phyloP scores from a whole-genome alignment of 129 eudicot species.

The Saposhnikovia divaricata region DNA sequence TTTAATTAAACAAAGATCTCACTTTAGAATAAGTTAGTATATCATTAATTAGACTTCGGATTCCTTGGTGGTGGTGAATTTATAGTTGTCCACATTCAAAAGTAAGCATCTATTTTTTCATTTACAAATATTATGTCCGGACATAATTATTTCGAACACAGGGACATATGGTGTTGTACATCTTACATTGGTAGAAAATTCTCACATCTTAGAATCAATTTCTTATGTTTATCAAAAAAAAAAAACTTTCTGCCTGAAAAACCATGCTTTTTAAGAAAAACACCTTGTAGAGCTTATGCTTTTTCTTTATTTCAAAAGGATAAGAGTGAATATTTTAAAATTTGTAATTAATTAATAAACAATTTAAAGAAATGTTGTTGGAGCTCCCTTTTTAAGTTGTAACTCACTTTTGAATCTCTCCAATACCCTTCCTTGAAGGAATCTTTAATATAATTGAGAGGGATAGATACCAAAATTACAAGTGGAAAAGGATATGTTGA shows the following conservation, averaged over 20 bases:
- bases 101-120: neutral
- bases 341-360: no score
- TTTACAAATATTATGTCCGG: neutral
- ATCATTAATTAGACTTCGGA: no score
- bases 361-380: neutral
- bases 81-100: neutral
- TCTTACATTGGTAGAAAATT: neutral
- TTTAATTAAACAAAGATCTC: neutral
- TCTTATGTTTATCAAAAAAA: no score
- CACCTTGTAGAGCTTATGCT: no score
- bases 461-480: neutral
- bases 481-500: no score
- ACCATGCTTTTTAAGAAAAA: no score
- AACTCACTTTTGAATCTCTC: neutral
- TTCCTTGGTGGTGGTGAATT: neutral
- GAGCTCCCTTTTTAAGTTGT: neutral
- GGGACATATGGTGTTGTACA: neutral
- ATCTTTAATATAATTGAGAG: neutral
- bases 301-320: no score
- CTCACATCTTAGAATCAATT: neutral
- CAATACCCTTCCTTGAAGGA: neutral
- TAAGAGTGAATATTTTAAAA: no score
- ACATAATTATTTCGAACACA: neutral
- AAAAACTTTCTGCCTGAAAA: neutral
- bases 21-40: no score